Base-by-base conservation (phyloP, 306 rosid genomes). In the Lathyrus aphaca region DNA sequence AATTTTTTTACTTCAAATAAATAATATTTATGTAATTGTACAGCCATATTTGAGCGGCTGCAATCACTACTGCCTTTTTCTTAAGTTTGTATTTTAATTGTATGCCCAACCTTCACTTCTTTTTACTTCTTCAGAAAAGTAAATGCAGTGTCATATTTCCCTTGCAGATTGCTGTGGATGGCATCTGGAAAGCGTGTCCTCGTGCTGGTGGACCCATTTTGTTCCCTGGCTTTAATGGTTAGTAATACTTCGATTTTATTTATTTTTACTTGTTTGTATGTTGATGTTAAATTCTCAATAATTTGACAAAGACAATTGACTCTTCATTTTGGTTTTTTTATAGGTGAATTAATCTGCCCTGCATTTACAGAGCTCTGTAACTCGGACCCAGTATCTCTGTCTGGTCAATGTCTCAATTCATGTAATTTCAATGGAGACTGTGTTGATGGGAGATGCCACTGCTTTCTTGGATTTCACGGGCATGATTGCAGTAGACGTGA, bases 361-460 rank as follows among this genome's bases (percentile, higher is more conserved):
- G 82, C 89, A 38, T 93, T 88, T 73, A 81, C 83, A 49, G 98
- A 93, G 80, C 96, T 93, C 51, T 93, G 98, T 75, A 75, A 84
- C 70, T 81, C 83, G 21, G 83, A 72, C 32, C 65, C 80, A 14
- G 73, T 82, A 73, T 74, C 81, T 11, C 81, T 75, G 51, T 35
- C 89, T 51, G 97, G 92, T 21, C 88, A 82, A 71, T 93, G 98
- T 53, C 88, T 91, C 25, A 78, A 69, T 55, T 78, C 90, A 15
- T 93, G 97, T 78, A 85, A 78, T 75, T 93, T 88, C 79, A 93
- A 87, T 70, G 98, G 98, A 69, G 96, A 93, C 72, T 93, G 98
- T 69, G 80, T 93, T n/a, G 90, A 88, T 66, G 98, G 96, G 79
- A 88, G 77, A 68, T 93, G 98, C 71, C 86, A 63, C 50, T 93